Evolutionary conservation across 164 flowering plant species (phyloP).

Genomic region (Cinnamomum micranthum): DNA sequence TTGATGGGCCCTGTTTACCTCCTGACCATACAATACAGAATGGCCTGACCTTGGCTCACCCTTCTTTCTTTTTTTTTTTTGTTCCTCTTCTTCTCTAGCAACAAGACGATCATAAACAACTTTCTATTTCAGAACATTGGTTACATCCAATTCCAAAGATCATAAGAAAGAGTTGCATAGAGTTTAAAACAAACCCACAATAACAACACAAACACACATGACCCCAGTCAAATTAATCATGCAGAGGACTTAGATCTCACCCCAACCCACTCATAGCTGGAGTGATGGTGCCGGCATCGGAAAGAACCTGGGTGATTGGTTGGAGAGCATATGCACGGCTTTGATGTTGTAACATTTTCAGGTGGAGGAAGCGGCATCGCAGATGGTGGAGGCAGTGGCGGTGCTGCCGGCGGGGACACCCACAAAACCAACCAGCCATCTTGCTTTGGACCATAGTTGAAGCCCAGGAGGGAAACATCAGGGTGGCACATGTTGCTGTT

Average conservation of each 20-base stretch:
- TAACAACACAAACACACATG: not conserved
- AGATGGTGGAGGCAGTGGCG: not conserved
- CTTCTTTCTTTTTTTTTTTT: too few species aligned
- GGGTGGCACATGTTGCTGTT: slow-evolving; percentile 8
- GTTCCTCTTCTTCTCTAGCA: too few species aligned
- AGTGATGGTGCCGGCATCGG: slow-evolving; percentile 14
- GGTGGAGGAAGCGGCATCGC: not conserved
- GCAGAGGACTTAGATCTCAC: not conserved
- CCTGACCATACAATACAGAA: too few species aligned
- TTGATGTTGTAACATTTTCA: not conserved
- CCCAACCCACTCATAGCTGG: slow-evolving; percentile 2
- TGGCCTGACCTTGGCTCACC: too few species aligned
- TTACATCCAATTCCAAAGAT: not conserved
- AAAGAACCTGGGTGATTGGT: slow-evolving; percentile 13
- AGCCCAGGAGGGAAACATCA: not conserved
- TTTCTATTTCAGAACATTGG: not conserved
- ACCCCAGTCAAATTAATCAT: not conserved
- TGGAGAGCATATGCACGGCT: slow-evolving; percentile 8
- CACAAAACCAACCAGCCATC: not conserved
- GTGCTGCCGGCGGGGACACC: not conserved
- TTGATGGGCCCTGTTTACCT: too few species aligned
- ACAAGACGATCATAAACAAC: too few species aligned
- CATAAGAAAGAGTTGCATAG: not conserved
- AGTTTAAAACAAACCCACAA: not conserved
- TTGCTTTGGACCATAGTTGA: not conserved